Base-by-base conservation (phyloP, 225 moss, liverwort and hornwort species). In the Physcomitrium patens region DNA sequence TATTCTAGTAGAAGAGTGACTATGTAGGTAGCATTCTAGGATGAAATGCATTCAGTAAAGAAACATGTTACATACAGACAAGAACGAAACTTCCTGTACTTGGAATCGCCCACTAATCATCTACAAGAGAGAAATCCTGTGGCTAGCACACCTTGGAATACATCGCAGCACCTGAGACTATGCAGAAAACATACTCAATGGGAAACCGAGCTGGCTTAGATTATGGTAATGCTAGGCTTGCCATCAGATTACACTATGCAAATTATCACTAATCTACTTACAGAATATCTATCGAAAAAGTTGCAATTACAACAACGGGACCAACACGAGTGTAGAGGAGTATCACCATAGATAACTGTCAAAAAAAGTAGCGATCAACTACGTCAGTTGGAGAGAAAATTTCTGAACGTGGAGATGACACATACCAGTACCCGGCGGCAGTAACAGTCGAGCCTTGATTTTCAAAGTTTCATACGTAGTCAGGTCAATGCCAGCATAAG, bases 401-500 rank as follows among this genome's bases (percentile, higher is more conserved):
- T 7, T 37, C 2, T 37, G 31, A 37, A 37, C 7, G 31, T 37
- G 49, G 20, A 31, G 17, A 61, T 16, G 26, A 57, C 24, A 74
- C 84, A 71, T 85, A 99, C 99, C 99, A 18, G 80, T 89, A 18
- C 83, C 79, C 17, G 78, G 72, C 9, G 85, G 81, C 66, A 99
- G 71, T 50, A 79, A 89, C 66, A 86, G 90, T 23, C 78, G 89
- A 26, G 90, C 89, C 63, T 87, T 89, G 47, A 90, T 91, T 69
- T 93, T 94, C 16, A 99, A 59, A 0, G 93, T 90, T 74, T 99
- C 99, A 65, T 99, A 99, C n/a, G 89, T 86, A 45, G 99, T 90
- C 77, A 99, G 82, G 76, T 99, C 99, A 3, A 99, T 95, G 72
- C 95, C 99, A 20, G 99, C 99, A 50, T 95, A 99, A 9, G 99